Evolutionary conservation across 805 yeast species (phyloP), one percentile per base, ranked within the genome.

Genomic region (Jamesozyma spencerorum): DNA sequence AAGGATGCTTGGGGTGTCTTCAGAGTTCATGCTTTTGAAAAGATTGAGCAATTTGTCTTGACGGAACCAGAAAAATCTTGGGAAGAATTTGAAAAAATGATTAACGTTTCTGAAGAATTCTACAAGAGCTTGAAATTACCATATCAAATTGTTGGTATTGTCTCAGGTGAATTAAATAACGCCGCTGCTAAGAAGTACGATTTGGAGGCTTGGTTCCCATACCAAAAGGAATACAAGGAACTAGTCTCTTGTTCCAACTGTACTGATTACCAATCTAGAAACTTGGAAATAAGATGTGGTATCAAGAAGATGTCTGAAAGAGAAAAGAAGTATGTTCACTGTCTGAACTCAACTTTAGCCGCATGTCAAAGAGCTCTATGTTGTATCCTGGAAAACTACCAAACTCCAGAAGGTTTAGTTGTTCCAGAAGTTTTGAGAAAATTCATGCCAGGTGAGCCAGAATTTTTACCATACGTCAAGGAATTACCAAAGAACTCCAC

Each of bases 161-260:
- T 92, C 47, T 86, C 96, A 45, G 98, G 97, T 57, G 98, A 90
- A 72, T 79, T 92, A 64, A 92, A 92, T 75, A 92, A 92, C 57
- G 97, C 98, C 40, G 98, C 98, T 47, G 97, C 98, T 51, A 92
- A 92, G 75, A 92, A 92, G 68, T 92, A 82, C 71, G 98, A 92
- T 71, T 76, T 92, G 62, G 98, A 92, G 74, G 98, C 98, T 38
- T 92, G 98, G 98, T 92, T 92, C 94, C 98, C 98, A 62, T 92
- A 74, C 85, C 98, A 92, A 74, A 76, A 87, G 65, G 98, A 92
- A 70, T 92, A 85, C 73, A 92, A 92, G 71, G 98, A 92, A 72
- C 79, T 92, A 58, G 98, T 92, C 42, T 86, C 96, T 15, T 90
- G 97, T 72, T 90, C 97, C 44, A 92, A 92, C 77, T 92, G 98